These are phyloP conservation scores for Microsporum ferrugineum DNA, from an alignment of 2,329 filamentous ascomycete species.

Conservation along the genomic window DNA sequence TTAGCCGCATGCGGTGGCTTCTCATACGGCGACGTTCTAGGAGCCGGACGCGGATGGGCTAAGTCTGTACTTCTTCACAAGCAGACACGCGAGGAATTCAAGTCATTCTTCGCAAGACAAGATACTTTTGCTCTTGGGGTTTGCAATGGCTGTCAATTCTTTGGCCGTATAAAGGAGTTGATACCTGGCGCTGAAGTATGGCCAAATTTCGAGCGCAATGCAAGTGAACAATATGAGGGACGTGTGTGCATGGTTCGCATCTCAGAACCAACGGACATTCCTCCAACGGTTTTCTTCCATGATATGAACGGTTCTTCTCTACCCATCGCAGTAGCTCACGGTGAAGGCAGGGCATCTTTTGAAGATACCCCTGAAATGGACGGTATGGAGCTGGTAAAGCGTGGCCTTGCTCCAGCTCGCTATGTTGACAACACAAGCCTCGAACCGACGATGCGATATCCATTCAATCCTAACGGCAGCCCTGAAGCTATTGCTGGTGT, in stretches of 20 bases:
- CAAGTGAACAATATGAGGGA: slow-evolving; percentile 79
- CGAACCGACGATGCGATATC: slow-evolving; percentile 67
- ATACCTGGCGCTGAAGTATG: slow-evolving; percentile 74
- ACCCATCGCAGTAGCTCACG: slow-evolving; percentile 81
- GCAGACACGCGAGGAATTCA: slow-evolving; percentile 63
- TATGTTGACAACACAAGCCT: slow-evolving; percentile 72
- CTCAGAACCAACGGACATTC: slow-evolving; percentile 45
- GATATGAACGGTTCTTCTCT: slow-evolving; percentile 74
- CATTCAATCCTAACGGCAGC: slow-evolving; percentile 80
- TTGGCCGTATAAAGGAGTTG: slow-evolving; percentile 67
- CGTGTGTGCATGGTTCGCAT: slow-evolving; percentile 78
- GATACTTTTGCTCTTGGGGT: slow-evolving; percentile 91
- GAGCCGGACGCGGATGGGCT: slow-evolving; percentile 93
- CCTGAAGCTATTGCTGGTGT: slow-evolving; percentile 72
- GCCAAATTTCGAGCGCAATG: slow-evolving; percentile 79
- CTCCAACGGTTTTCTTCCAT: slow-evolving; percentile 72
- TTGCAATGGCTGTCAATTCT: slow-evolving; percentile 96
- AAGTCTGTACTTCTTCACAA: slow-evolving; percentile 81
- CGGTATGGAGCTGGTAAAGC: slow-evolving; percentile 44
- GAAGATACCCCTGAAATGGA: slow-evolving; percentile 38
- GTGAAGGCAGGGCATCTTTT: slow-evolving; percentile 74
- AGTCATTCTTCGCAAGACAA: slow-evolving; percentile 70
- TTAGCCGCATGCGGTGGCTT: slow-evolving; percentile 94
- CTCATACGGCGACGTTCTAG: slow-evolving; percentile 84
- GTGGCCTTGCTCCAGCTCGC: slow-evolving; percentile 62